Base-by-base conservation (phyloP, 2,329 filamentous ascomycete species). In the Venturia aucupariae region DNA sequence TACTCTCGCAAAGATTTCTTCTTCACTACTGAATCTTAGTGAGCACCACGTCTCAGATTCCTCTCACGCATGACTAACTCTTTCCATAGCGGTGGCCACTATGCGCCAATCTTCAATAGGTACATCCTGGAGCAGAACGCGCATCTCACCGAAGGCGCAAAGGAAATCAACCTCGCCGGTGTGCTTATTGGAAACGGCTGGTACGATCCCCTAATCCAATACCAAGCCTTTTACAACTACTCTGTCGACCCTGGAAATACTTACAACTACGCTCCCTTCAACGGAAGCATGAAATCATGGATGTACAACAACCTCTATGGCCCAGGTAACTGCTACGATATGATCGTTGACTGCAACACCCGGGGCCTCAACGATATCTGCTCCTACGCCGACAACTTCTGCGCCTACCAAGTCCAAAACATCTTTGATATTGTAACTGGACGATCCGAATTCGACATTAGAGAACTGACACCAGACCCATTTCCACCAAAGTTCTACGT, bases 291-390 rank as follows among this genome's bases (percentile, higher is more conserved):
- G 38, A 76, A 81, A 64, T 75, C 75, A 0, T 73, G 80, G 70
- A 79, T 84, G 72, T 84, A 83, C 75, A 84, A 86, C 73, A 82
- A 81, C 68, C 70, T 86, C 39, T 87, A 85, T 70, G 84, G 84
- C 1, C 69, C 76, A 2, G 84, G 84, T 39, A 86, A 86, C 71
- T 87, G 85, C 71, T 72, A 82, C 32, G 84, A 86, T 69, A 78
- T 79, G 64, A 79, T 82, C n/a, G 74, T 78, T 15, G 75, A 82
- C 66, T 88, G 85, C 77, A 79, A 81, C 66, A 75, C 76, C 1
- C 78, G 76, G 4, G 82, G 82, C 0, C 72, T 77, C 60, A 77
- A 85, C 68, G 72, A 75, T 5, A 72, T 84, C 59, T 88, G 85
- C 74, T 69, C 72, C 1, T 71, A 74, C 2, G 84, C 85, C 2